Conservation (phyloP, 2,329 filamentous ascomycete species). For the Arachnomyces sp. region DNA sequence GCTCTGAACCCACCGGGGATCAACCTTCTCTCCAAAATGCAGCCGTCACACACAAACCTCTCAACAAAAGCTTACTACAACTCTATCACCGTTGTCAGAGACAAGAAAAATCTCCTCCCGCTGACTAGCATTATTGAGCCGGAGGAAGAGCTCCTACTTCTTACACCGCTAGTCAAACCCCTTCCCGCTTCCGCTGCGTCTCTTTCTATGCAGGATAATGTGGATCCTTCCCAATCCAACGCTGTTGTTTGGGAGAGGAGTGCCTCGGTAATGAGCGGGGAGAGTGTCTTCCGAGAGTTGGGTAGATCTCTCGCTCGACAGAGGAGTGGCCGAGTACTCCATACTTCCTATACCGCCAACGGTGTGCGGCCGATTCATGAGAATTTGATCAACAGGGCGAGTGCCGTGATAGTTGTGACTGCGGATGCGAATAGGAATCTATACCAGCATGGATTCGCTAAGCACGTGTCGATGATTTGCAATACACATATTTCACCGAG, state of each 20-base stretch:
- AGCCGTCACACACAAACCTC: conserved; percentile 70
- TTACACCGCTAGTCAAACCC: conserved; percentile 85
- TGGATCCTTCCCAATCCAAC: conserved; percentile 33
- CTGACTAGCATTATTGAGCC: conserved; percentile 71
- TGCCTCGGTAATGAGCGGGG: conserved; percentile 73
- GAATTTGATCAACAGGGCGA: conserved; percentile 79
- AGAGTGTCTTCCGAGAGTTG: conserved; percentile 84
- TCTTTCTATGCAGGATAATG: conserved; percentile 50
- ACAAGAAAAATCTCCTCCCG: conserved; percentile 77
- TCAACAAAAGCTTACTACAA: conserved; percentile 82
- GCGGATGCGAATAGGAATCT: conserved; percentile 90
- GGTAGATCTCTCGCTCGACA: conserved; percentile 80
- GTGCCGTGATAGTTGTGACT: conserved; percentile 81
- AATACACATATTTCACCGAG: conserved; percentile 32
- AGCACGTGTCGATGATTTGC: conserved; percentile 93
- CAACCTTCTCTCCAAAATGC: conserved; percentile 66
- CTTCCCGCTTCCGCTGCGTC: conserved; percentile 82
- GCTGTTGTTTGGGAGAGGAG: conserved; percentile 49
- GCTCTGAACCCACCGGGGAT: conserved; percentile 82
- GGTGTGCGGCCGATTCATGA: conserved; percentile 89
- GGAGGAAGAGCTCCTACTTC: conserved; percentile 77
- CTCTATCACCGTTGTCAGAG: conserved; percentile 85
- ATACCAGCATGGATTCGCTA: conserved; percentile 90
- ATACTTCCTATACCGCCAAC: conserved; percentile 92
- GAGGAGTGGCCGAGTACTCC: conserved; percentile 74